Conservation (phyloP, 805 yeast genomes). For the Cyberlindnera misumaiensis region DNA sequence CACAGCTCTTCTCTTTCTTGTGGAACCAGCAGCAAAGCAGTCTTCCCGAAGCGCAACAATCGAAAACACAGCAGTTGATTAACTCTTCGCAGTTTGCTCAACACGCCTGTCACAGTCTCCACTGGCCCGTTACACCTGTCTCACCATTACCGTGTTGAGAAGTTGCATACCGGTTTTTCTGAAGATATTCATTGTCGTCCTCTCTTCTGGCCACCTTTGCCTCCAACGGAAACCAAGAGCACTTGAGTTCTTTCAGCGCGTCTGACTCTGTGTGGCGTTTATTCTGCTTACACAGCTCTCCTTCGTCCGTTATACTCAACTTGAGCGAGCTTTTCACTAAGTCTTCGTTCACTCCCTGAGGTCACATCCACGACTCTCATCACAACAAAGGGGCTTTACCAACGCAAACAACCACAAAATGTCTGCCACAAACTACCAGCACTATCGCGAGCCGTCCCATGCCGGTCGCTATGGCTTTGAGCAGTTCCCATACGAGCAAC, state of each 20-base stretch:
- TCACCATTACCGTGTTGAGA: background rate
- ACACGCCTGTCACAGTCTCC: background rate
- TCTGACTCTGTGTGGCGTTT: background rate
- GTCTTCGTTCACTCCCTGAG: slow-evolving; percentile 27
- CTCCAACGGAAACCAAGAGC: background rate
- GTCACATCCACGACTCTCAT: background rate
- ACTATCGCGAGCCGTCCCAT: slow-evolving; percentile 4
- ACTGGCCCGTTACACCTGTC: background rate
- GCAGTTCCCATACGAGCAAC: background rate
- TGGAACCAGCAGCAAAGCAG: background rate
- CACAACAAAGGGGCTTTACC: background rate
- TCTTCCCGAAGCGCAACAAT: background rate
- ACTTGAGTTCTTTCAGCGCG: background rate
- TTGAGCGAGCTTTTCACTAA: slow-evolving; percentile 36
- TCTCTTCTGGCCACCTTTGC: slow-evolving; percentile 1
- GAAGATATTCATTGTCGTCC: background rate
- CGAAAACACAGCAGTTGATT: slow-evolving; percentile 1
- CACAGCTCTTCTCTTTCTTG: background rate
- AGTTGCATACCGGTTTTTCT: too few relatives aligned
- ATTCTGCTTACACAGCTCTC: background rate
- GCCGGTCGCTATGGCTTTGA: slow-evolving; percentile 1
- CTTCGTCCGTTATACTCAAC: background rate
- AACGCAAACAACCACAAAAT: slow-evolving; percentile 1
- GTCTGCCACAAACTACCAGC: slow-evolving; percentile 19
- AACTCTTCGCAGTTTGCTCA: background rate